Base-by-base conservation (phyloP, 2,329 filamentous ascomycete genomes). In the Ophiostoma ulmi region DNA sequence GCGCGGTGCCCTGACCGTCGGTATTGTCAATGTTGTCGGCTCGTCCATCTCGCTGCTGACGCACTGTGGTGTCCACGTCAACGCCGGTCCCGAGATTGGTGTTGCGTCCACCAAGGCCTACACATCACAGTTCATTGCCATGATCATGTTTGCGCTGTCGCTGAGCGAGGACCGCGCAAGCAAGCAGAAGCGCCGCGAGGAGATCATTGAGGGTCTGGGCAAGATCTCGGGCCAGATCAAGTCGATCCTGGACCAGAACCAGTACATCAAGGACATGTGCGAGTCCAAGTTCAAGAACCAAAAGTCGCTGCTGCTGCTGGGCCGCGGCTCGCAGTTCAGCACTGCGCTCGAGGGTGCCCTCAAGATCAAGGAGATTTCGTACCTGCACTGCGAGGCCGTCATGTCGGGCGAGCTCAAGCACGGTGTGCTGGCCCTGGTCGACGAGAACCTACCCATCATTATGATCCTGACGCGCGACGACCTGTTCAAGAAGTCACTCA, bases 391-490 rank as follows among this genome's bases (percentile, higher is more conserved):
- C 82, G 95, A 99, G 84, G 95, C 95, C 77, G 95, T 99, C 85
- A 99, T 99, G 95, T 98, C 95, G 74, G 95, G 95, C 82, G 95
- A 99, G 84, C 88, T 99, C 77, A 99, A 99, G 88, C 95, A 99
- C 82, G 95, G 95, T 86, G 95, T 99, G 69, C 85, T 99, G 79
- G 95, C 95, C 69, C 87, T 99, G 74, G 95, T 99, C 72, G 95
- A 99, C 78, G 95, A 99, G 87, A 94, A 97, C 83, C 88, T 99
- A 52, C 95, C 95, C 73, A 99, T 99, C 80, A 97, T 99, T 82
- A 99, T 99, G 95, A 98, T 99, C 78, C 86, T 99, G 73, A 99
- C 95, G 70, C 91, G 95, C 73, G 95, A 99, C 79, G 87, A 93
- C 76, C 90, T 99, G 78, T 99, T 99, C 84, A 91, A 91, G 80